Evolutionary conservation across 768 basidiomycete species (phyloP).

Genomic region (Suillus weaverae): DNA sequence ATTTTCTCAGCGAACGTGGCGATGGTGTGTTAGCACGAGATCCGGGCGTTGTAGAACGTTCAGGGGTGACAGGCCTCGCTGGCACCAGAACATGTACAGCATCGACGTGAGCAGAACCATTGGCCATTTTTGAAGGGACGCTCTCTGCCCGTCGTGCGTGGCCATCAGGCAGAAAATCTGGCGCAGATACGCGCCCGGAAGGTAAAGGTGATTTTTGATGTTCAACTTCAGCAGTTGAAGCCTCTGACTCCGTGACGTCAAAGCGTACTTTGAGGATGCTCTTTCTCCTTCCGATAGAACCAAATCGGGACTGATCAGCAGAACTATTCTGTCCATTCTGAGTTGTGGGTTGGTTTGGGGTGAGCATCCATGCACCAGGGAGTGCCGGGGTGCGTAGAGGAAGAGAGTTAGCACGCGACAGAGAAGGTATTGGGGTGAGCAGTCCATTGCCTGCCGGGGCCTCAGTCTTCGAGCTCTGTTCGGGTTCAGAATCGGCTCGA

Average conservation of each 20-base stretch:
- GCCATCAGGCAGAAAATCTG: background rate
- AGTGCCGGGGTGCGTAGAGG: constrained; percentile 62
- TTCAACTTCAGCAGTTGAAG: constrained; percentile 29
- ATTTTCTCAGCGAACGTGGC: constrained; percentile 43
- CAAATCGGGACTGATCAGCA: constrained; percentile 30
- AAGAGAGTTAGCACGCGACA: constrained; percentile 48
- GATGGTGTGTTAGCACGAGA: constrained; percentile 26
- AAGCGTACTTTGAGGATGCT: constrained; percentile 74
- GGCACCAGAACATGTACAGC: constrained; percentile 1
- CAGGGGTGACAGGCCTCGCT: constrained; percentile 22
- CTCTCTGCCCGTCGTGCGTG: background rate
- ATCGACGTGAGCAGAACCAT: constrained; percentile 11
- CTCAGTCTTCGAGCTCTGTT: constrained; percentile 18
- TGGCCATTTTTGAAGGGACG: background rate
- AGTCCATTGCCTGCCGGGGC: constrained; percentile 20
- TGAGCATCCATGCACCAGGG: constrained; percentile 66
- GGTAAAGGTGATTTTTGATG: constrained; percentile 27
- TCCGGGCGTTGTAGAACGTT: constrained; percentile 24
- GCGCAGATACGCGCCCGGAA: constrained; percentile 20
- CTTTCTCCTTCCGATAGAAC: constrained; percentile 44
- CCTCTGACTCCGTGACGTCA: constrained; percentile 44
- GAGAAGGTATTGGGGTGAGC: constrained; percentile 47
- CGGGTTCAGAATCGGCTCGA: constrained; percentile 15
- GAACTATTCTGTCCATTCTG: constrained; percentile 17
- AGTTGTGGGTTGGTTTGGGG: constrained; percentile 43